Evolutionary conservation across 306 rosid genomes (phyloP), one percentile per base, ranked within the genome.

Genomic region (Elaeagnus macrophylla): DNA sequence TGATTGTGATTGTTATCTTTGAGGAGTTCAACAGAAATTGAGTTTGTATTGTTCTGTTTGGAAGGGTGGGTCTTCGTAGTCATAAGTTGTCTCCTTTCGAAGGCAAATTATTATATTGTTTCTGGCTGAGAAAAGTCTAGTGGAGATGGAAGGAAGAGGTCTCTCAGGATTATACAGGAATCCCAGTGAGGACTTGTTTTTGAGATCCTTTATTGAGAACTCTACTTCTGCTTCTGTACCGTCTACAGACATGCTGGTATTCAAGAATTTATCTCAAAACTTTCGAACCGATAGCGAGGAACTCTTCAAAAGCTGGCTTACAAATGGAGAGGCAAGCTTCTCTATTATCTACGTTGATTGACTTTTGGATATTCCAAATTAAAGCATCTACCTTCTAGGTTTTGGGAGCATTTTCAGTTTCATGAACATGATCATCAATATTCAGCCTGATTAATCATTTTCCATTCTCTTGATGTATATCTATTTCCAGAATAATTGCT

Each of bases 301-400:
- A 68, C 97, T 90, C 67, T 90, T 90, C 75, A 86, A 75, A 61
- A 83, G 94, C 61, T 90, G 97, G 97, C 86, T 90, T 19, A 90
- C 94, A 67, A 83, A 73, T 72, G 97, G 87, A 79, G 97, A 90
- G 94, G 97, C 94, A 90, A 81, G 94, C 55, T 12, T 18, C 67
- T 62, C 17, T n/a, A 64, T 36, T 75, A 61, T 15, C 10, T 16
- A 36, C 44, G 4, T 60, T 50, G 38, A 45, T 51, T 61, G 48
- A 20, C 39, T 61, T 72, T 59, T 37, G 35, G n/a, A n/a, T n/a
- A n/a, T n/a, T n/a, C n/a, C n/a, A n/a, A n/a, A n/a, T n/a, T n/a
- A n/a, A n/a, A n/a, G n/a, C n/a, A n/a, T n/a, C n/a, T n/a, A n/a
- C n/a, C n/a, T n/a, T n/a, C n/a, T n/a, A n/a, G n/a, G n/a, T n/a